These are phyloP conservation scores for Tilletia walkeri DNA, from an alignment of 1,284 basidiomycete genomes.

Conservation along the genomic window DNA sequence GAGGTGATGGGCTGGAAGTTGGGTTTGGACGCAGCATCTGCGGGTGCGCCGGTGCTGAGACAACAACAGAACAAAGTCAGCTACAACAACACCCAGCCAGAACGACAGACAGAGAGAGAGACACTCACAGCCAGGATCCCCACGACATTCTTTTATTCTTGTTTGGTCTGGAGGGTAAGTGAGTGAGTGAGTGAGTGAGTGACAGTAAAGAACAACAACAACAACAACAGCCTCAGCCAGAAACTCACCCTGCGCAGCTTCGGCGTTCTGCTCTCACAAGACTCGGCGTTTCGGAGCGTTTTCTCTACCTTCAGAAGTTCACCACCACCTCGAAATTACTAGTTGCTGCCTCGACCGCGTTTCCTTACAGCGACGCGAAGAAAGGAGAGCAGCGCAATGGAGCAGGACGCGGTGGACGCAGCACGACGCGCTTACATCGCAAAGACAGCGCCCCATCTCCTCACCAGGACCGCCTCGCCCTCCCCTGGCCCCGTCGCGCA, in stretches of 20 bases:
- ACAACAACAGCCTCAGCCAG: no score
- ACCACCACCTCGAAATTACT: no score
- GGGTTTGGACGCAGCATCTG: constrained; percentile 30
- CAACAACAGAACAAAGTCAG: neutral
- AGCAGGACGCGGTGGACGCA: constrained; percentile 9
- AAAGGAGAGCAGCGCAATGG: neutral
- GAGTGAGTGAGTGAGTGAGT: no score
- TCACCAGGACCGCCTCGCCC: constrained; percentile 25
- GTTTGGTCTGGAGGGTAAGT: no score
- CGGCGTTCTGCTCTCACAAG: no score
- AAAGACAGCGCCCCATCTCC: constrained; percentile 40
- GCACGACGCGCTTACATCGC: constrained; percentile 36
- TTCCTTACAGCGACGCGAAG: no score
- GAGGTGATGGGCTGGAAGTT: constrained; percentile 53
- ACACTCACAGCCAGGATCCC: constrained; percentile 52
- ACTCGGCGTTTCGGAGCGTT: no score
- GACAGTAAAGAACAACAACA: no score
- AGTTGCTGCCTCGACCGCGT: no score
- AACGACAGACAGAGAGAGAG: neutral
- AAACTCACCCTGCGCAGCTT: no score
- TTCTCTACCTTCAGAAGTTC: no score
- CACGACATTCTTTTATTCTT: constrained; percentile 36
- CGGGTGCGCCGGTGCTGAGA: constrained; percentile 29
- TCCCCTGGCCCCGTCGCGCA: neutral
- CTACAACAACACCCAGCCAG: neutral